Conservation (phyloP, 2,329 filamentous ascomycete genomes). For the Cordyceps tenuipes region DNA sequence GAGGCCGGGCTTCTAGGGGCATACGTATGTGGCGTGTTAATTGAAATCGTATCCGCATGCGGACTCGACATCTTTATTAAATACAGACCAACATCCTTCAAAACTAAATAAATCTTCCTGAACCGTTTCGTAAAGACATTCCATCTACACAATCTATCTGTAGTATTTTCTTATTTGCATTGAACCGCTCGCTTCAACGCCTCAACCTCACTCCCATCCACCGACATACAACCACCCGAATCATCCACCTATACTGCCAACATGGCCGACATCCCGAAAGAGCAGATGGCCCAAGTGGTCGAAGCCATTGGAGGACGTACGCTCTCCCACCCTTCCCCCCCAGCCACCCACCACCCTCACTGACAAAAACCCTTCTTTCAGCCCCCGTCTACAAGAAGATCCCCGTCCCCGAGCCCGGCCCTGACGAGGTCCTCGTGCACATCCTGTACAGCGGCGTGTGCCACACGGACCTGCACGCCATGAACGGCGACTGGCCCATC, state of each 20-base stretch:
- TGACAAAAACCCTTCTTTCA: constrained; percentile 20
- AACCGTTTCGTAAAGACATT: too few species aligned
- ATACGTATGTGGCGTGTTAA: too few species aligned
- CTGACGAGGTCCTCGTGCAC: constrained; percentile 87
- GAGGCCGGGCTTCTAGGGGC: too few species aligned
- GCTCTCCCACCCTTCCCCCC: constrained; percentile 15
- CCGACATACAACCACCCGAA: background rate
- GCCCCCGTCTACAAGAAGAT: constrained; percentile 70
- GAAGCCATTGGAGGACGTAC: constrained; percentile 68
- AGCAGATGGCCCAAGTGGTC: constrained; percentile 88
- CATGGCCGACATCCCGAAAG: constrained; percentile 55
- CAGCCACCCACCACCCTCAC: constrained; percentile 16
- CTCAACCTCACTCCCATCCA: background rate
- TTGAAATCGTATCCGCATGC: too few species aligned
- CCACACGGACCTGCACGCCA: constrained; percentile 74
- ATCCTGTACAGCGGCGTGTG: constrained; percentile 87
- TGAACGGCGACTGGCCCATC: constrained; percentile 86
- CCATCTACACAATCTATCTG: too few species aligned
- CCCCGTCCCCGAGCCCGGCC: constrained; percentile 68
- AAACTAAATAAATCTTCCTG: too few species aligned
- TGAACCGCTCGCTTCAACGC: background rate
- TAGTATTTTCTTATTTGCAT: background rate
- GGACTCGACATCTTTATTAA: too few species aligned
- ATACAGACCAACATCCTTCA: too few species aligned
- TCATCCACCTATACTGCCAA: constrained; percentile 2